Evolutionary conservation across 2,329 filamentous ascomycete genomes (phyloP).

Genomic region (Chaetomium sp.): DNA sequence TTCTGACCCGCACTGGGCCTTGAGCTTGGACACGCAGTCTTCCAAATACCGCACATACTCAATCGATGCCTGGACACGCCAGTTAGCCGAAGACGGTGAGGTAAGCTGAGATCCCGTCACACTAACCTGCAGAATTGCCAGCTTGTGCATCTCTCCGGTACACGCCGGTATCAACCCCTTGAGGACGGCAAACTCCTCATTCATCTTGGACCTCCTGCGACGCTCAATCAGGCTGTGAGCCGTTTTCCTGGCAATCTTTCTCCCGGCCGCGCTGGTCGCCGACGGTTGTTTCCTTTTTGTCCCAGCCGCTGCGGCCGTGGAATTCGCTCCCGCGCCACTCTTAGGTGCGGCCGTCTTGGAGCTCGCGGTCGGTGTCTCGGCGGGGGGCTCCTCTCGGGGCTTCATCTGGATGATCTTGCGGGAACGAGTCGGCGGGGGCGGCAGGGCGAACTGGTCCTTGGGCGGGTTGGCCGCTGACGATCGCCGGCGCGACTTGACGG

Average conservation of each 20-base stretch:
- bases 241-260: constrained; percentile 92
- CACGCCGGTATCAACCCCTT: constrained; percentile 96
- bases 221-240: constrained; percentile 94
- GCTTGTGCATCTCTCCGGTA: constrained; percentile 95
- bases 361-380: constrained; percentile 17
- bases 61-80: constrained; percentile 67
- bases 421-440: constrained; percentile 83
- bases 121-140: constrained; percentile 84
- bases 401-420: constrained; percentile 99
- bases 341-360: constrained; percentile 16
- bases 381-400: constrained; percentile 45
- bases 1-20: constrained; percentile 43
- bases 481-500: constrained; percentile 48
- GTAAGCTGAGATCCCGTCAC: background rate
- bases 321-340: constrained; percentile 9
- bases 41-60: constrained; percentile 94
- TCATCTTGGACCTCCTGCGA: constrained; percentile 90
- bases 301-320: constrained; percentile 25
- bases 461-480: constrained; percentile 41
- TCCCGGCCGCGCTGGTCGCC: constrained; percentile 74
- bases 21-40: constrained; percentile 75
- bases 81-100: constrained; percentile 1
- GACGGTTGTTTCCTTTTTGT: constrained; percentile 72
- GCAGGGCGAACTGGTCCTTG: constrained; percentile 68
- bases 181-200: constrained; percentile 89